Percentiles rank a stretch among this genome's conserved stretches.
Evolutionary conservation across 805 yeast species (phyloP).

Genomic region (Wickerhamomyces sydowiorum): DNA sequence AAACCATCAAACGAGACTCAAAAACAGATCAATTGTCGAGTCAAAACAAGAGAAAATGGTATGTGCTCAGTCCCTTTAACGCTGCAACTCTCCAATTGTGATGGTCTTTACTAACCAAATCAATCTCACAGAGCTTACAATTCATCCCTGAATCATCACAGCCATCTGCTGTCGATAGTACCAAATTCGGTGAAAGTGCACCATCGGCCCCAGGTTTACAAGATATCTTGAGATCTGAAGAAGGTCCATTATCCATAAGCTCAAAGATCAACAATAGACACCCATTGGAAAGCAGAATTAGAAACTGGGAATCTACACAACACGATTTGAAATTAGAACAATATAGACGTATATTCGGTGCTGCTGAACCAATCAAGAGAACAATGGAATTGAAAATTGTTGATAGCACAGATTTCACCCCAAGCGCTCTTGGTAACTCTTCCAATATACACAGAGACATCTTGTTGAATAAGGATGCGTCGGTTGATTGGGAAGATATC

Average conservation of each 20-base stretch:
- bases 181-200: constrained; percentile 40
- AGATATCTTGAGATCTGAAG: constrained; percentile 59
- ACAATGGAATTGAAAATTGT: constrained; percentile 83
- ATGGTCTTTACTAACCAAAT: neutral
- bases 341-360: constrained; percentile 79
- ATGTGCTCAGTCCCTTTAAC: no score
- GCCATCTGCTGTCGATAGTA: constrained; percentile 42
- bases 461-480: constrained; percentile 66
- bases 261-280: constrained; percentile 72
- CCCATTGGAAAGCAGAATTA: constrained; percentile 74
- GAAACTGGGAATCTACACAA: constrained; percentile 77
- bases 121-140: constrained; percentile 27
- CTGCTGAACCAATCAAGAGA: constrained; percentile 90
- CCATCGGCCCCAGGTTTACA: constrained; percentile 69
- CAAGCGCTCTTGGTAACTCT: constrained; percentile 53
- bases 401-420: constrained; percentile 62
- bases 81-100: neutral
- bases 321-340: constrained; percentile 65
- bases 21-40: no score
- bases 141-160: constrained; percentile 48
- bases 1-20: no score
- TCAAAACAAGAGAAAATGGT: no score
- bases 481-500: constrained; percentile 92
- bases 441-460: constrained; percentile 69
- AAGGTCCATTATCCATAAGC: constrained; percentile 49